phyloP scores from a whole-genome alignment of 352 stramenopile species.

The Phytophthora citrophthora region DNA sequence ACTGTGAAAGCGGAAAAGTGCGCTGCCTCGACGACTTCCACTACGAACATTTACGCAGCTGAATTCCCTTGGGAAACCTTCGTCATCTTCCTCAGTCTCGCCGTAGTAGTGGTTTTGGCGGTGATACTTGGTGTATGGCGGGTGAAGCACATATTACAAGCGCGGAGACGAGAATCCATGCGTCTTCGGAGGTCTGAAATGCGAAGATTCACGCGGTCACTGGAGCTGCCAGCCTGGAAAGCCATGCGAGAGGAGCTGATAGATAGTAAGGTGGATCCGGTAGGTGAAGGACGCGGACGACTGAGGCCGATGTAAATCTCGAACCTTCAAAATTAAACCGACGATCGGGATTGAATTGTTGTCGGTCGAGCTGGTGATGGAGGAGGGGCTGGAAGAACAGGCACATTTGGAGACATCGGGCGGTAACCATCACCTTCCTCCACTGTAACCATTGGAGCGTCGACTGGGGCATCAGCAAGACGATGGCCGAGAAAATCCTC shows the following conservation, averaged over 20 bases:
- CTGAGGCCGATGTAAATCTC: conserved; percentile 20
- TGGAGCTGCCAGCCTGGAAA: conserved; percentile 41
- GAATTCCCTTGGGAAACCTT: conserved; percentile 32
- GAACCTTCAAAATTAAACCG: conserved; percentile 2
- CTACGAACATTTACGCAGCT: conserved; percentile 1
- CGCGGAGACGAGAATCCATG: conserved; percentile 9
- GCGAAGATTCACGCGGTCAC: conserved; percentile 13
- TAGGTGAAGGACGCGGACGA: conserved; percentile 22
- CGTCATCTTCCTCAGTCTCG: conserved; percentile 20
- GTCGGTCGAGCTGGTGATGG: conserved; percentile 17
- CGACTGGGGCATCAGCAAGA: conserved; percentile 13
- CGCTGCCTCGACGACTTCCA: background rate
- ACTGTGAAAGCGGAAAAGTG: conserved; percentile 26
- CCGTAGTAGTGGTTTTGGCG: conserved; percentile 13
- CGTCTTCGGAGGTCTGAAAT: conserved; percentile 5
- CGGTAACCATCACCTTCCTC: conserved; percentile 54
- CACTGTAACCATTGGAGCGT: conserved; percentile 34
- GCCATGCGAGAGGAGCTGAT: conserved; percentile 39
- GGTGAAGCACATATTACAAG: conserved; percentile 16
- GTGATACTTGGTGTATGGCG: conserved; percentile 23
- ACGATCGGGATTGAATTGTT: background rate
- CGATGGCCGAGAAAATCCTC: conserved; percentile 25
- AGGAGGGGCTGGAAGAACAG: conserved; percentile 22
- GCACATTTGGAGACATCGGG: conserved; percentile 45
- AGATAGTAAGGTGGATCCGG: conserved; percentile 26